Conservation (phyloP, 495 filamentous ascomycete species). For the Thermothielavioides terrestris region DNA sequence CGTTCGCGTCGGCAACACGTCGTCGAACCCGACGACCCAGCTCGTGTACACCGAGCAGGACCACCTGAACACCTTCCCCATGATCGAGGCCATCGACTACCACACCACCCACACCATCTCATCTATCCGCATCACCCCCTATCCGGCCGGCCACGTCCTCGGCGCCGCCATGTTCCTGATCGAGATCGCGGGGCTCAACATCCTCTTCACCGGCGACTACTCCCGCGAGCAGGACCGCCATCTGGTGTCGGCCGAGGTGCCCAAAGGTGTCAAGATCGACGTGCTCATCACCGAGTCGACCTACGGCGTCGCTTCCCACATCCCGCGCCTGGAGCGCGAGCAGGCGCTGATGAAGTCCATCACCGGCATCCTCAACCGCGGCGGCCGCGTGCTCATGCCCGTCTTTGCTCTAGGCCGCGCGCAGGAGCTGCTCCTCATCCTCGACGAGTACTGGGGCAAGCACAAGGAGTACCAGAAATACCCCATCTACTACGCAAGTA, state of each 20-base stretch:
- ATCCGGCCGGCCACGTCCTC: constrained; percentile 91
- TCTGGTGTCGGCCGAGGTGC: constrained; percentile 83
- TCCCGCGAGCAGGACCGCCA: constrained; percentile 90
- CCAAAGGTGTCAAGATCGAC: constrained; percentile 77
- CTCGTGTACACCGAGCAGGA: constrained; percentile 90
- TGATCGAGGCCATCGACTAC: constrained; percentile 96
- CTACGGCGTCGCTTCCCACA: constrained; percentile 86
- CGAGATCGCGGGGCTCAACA: constrained; percentile 90
- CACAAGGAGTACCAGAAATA: constrained; percentile 78
- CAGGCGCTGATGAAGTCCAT: constrained; percentile 90
- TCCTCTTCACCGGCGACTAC: constrained; percentile 96
- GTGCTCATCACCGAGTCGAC: constrained; percentile 96
- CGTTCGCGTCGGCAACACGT: constrained; percentile 76
- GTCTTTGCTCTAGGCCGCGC: constrained; percentile 91
- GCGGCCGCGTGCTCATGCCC: constrained; percentile 86
- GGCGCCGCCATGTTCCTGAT: constrained; percentile 98
- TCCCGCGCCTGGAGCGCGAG: constrained; percentile 82
- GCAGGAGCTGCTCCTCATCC: constrained; percentile 85
- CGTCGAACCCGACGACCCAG: constrained; percentile 61
- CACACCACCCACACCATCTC: constrained; percentile 95
- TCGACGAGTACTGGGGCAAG: constrained; percentile 92
- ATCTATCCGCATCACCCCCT: constrained; percentile 91
- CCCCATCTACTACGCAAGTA: constrained; percentile 95
- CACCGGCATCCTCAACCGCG: constrained; percentile 78
- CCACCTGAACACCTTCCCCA: constrained; percentile 81